Evolutionary conservation across 495 filamentous ascomycete genomes (phyloP), one percentile per base, ranked within the genome.

Genomic region (Xylaria palmicola): DNA sequence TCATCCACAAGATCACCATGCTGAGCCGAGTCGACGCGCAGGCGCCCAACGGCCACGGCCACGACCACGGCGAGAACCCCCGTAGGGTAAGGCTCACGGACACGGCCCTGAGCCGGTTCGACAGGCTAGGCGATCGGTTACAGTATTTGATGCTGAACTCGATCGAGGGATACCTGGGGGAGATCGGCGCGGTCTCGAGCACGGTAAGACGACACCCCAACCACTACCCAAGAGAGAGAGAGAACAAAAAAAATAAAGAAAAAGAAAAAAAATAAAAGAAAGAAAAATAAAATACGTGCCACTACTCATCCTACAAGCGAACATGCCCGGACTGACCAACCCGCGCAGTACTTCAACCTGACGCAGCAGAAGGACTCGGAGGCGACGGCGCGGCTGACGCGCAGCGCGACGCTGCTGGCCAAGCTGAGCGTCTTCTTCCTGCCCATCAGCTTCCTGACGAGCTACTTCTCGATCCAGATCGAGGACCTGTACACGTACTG

Each of bases 341-440:
- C 6, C 44, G 20, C 2, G 39, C 48, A 91, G 88, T 91, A 91
- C 72, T 95, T 94, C 81, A 93, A 92, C 75, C 81, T 96, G 65
- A 92, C 90, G 56, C 87, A 91, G 12, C 86, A 93, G 66, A 90
- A 90, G 66, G 88, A 96, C 74, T 90, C 89, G 3, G 81, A 88
- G 56, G 85, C 87, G 2, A 89, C 92, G 6, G 90, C 93, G 51
- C 83, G 86, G 29, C 80, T 96, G 22, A 93, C 90, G 0, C 79
- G 90, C 29, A 87, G 90, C 61, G 92, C 91, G 0, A 90, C 92
- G 39, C 75, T 94, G n/a, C 76, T 95, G 13, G 90, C 89, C 26
- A 93, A 93, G 68, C 85, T 89, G 44, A 91, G 88, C 12, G 90
- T 95, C 49, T 77, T 95, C 44, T 96, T 96, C 75, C 76, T 96